These are phyloP conservation scores for Schizonepeta tenuifolia DNA, from an alignment of 257 asterid species.

Conservation along the genomic window DNA sequence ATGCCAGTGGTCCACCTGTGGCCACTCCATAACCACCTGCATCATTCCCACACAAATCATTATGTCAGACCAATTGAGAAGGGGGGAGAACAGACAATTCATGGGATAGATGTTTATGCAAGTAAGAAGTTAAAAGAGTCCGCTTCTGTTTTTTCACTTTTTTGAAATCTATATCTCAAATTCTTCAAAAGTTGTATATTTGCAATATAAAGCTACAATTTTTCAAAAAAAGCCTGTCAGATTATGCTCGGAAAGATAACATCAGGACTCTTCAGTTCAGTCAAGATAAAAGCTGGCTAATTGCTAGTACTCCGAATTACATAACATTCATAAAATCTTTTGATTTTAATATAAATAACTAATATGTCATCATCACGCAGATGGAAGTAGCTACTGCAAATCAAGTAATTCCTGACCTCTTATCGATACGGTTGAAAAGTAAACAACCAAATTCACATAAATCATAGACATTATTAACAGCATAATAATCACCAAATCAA, in stretches of 20 bases:
- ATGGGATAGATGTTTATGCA: background rate
- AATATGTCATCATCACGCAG: background rate
- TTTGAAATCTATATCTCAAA: constrained; percentile 1
- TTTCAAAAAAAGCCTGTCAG: background rate
- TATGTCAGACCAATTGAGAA: background rate
- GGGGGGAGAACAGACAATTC: background rate
- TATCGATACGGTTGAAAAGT: background rate
- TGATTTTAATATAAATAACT: background rate
- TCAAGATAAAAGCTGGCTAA: background rate
- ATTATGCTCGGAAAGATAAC: background rate
- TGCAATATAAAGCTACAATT: background rate
- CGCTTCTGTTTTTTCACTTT: background rate
- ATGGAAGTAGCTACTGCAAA: background rate
- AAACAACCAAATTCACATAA: background rate
- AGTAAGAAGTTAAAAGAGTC: background rate
- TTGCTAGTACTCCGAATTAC: background rate
- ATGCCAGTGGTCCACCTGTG: constrained; percentile 90
- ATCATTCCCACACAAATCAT: constrained; percentile 22
- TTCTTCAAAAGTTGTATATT: background rate
- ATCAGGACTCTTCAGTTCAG: background rate
- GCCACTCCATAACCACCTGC: constrained; percentile 97
- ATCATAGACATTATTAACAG: background rate
- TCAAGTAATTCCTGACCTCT: background rate
- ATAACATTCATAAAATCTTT: background rate
- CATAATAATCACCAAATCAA: background rate